Base-by-base conservation (phyloP, 257 asterid species). In the Perilla frutescens region DNA sequence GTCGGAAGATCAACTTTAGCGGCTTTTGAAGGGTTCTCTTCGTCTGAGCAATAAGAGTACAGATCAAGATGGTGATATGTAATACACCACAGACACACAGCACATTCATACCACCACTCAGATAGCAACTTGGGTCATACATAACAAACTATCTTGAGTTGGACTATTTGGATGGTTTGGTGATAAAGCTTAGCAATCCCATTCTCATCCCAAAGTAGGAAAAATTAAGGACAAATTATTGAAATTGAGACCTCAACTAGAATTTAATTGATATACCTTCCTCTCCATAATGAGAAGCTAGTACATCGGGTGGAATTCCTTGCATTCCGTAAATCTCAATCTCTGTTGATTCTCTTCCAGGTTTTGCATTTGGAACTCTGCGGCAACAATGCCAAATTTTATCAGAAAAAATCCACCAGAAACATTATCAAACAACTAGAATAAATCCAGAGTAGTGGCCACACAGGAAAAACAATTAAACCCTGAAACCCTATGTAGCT, bases 251-350 rank as follows among this genome's bases (percentile, higher is more conserved):
- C 39, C 29, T 47, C 41, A 6, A 32, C 12, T 43, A 51, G 31
- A 1, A 26, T 37, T 41, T 6, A 68, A 26, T 8, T 41, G 44
- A 15, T 29, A 39, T 80, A 94, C 99, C 99, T 78, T 94, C 96
- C 66, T 94, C 99, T 37, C 98, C 99, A 76, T 94, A 94, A 71
- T 94, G 91, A 74, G 97, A 86, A 29, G 98, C 92, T 71, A 94
- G 75, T 29, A 81, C 87, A 84, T 90, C 97, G 36, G 93, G 76
- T 29, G 99, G 99, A 76, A 91, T 92, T 72, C 99, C 99, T 84
- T 91, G 96, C 99, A 94, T 94, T 74, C 99, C 99, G 74, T 94
- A 94, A 74, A 91, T 88, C 79, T 94, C 98, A 79, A 91, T 89
- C 15, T 91, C 97, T 1, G 99, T 90, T 15, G 98, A 86, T 71